These are phyloP conservation scores for Porodaedalea pini DNA, from an alignment of 1,284 basidiomycete species.

Conservation along the genomic window DNA sequence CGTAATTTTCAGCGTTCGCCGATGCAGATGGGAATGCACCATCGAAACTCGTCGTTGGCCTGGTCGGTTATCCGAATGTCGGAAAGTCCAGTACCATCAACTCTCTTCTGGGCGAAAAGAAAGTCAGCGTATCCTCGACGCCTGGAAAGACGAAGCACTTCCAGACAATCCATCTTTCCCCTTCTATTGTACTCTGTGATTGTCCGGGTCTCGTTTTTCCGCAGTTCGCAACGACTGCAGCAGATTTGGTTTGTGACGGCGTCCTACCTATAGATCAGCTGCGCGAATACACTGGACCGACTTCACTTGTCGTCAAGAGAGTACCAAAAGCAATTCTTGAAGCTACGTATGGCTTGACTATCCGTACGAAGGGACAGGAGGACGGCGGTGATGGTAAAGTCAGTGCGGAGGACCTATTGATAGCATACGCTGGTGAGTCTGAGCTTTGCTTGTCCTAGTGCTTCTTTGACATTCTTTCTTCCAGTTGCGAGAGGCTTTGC, in stretches of 20 bases:
- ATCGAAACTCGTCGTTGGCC: slow-evolving; percentile 80
- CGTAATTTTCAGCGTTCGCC: slow-evolving; percentile 53
- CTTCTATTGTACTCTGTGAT: slow-evolving; percentile 90
- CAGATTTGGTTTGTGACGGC: slow-evolving; percentile 94
- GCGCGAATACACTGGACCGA: slow-evolving; percentile 89
- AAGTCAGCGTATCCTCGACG: slow-evolving; percentile 95
- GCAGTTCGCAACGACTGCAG: slow-evolving; percentile 94
- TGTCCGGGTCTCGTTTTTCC: slow-evolving; percentile 99
- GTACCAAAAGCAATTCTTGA: slow-evolving; percentile 88
- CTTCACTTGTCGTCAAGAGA: slow-evolving; percentile 75
- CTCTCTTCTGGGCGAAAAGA: slow-evolving; percentile 91
- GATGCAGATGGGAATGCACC: slow-evolving; percentile 59
- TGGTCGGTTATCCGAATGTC: slow-evolving; percentile 99
- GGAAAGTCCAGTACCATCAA: slow-evolving; percentile 98
- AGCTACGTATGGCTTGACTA: slow-evolving; percentile 83
- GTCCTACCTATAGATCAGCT: slow-evolving; percentile 98
- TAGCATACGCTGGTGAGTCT: slow-evolving; percentile 87
- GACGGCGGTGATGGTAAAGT: slow-evolving; percentile 84
- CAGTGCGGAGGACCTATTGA: slow-evolving; percentile 80
- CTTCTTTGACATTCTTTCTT: slow-evolving; percentile 13
- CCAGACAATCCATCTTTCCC: slow-evolving; percentile 93
- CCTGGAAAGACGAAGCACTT: slow-evolving; percentile 99
- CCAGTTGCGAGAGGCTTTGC: slow-evolving; percentile 91
- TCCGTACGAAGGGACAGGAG: slow-evolving; percentile 65
- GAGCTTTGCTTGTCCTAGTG: background rate